A percentile compares a stretch with the other conserved stretches of the same genome.
Conservation (phyloP, 441 rosid species). For the Flueggea neowawraea region DNA sequence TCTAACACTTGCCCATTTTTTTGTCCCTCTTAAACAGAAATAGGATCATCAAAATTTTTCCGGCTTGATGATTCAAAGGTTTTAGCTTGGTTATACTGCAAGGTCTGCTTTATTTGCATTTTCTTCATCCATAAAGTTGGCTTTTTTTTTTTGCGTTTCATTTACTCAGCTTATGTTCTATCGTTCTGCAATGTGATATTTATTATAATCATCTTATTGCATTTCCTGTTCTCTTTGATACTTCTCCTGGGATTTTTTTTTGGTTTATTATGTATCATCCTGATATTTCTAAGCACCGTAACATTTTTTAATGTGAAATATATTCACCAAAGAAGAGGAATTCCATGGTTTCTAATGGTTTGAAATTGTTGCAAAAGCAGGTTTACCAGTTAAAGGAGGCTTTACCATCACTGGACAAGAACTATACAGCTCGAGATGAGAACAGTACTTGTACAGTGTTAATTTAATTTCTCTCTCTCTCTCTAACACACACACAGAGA, state of each 20-base stretch:
- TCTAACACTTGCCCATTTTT: not conserved
- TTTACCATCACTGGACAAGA: slow-evolving; percentile 57
- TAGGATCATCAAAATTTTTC: slow-evolving; percentile 74
- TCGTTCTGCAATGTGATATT: no score
- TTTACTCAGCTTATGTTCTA: no score
- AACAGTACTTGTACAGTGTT: slow-evolving; percentile 52
- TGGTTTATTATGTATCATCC: no score
- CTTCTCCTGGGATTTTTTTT: no score
- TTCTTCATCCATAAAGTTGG: no score
- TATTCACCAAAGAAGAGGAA: not conserved
- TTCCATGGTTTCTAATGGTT: not conserved
- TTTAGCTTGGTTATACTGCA: slow-evolving; percentile 68
- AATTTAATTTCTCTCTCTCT: slow-evolving; percentile 1
- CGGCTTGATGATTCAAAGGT: slow-evolving; percentile 86
- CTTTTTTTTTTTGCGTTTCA: no score
- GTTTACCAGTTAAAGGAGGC: slow-evolving; percentile 49
- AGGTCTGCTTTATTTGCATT: slow-evolving; percentile 44
- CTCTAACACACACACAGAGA: no score
- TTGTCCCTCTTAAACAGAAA: slow-evolving; percentile 37
- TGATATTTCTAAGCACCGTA: not conserved
- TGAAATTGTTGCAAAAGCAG: slow-evolving; percentile 35
- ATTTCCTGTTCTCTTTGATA: no score
- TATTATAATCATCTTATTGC: no score
- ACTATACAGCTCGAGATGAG: slow-evolving; percentile 79
- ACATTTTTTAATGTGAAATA: not conserved